Evolutionary conservation across 352 stramenopile species (phyloP), one percentile per base, ranked within the genome.

Genomic region (Phytophthora hybrid): DNA sequence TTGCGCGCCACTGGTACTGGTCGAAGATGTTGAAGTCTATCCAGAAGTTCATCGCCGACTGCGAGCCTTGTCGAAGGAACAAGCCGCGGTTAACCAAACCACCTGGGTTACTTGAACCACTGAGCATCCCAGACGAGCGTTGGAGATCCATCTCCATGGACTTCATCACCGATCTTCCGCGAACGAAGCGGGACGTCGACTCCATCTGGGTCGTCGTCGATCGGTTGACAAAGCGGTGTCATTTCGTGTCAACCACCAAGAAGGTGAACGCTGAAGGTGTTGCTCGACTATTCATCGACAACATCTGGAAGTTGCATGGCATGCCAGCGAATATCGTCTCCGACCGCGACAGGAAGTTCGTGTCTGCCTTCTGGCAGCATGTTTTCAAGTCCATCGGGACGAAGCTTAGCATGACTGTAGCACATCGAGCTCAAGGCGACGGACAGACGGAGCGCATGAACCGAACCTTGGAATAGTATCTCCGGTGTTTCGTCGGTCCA

Each of bases 281-380:
- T 23, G 53, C 29, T 14, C 14, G 26, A 23, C 39, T 66, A 1
- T 74, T 71, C 57, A 41, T 73, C 31, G 59, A 74, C 7, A 29
- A 71, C 18, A 73, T 67, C 29, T 65, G 9, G 59, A 65, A 56
- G 41, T 23, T 47, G 6, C 59, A 62, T 9, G 34, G 19, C 39
- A 65, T 71, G 54, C 53, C 68, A 4, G 32, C 23, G 0, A 67
- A 52, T 44, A 74, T 77, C 19, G 61, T 73, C 3, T 72, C 62
- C 2, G 63, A 76, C 19, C 69, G 29, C 1, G 69, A 67, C 19
- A 10, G 53, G 21, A 76, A 76, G 46, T 73, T 76, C 21, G 59
- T 54, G 3, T 67, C 55, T 19, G 34, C 53, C 10, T 73, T 76
- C 41, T 66, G 53, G 61, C 47, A 65, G 5, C 18, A 54, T 8